These are phyloP conservation scores for Penicillium brasilianum DNA, from an alignment of 2,329 filamentous ascomycete genomes.

Conservation along the genomic window DNA sequence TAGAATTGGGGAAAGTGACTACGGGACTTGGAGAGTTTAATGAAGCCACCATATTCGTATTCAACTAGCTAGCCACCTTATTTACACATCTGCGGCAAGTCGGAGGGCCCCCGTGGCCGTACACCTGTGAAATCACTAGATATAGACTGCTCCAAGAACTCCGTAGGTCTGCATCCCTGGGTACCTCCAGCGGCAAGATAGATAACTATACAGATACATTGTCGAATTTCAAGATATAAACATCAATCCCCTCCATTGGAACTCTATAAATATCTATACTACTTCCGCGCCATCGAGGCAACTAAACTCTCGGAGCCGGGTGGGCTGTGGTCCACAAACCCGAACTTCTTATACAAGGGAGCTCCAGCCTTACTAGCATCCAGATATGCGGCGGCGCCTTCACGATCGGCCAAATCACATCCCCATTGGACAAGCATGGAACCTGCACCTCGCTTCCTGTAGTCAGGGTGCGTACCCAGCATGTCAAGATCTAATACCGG, in stretches of 20 bases:
- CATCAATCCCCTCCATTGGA: background rate
- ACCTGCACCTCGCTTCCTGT: constrained; percentile 49
- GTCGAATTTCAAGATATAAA: too few relatives aligned
- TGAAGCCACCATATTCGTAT: background rate
- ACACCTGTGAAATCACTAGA: too few relatives aligned
- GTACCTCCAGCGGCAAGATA: background rate
- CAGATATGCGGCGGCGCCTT: constrained; percentile 44
- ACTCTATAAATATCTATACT: background rate
- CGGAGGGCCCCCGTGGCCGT: too few relatives aligned
- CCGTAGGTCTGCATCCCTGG: background rate
- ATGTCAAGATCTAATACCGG: constrained; percentile 41
- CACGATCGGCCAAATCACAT: constrained; percentile 43
- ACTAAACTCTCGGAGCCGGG: constrained; percentile 3
- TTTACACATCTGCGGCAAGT: background rate
- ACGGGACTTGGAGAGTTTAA: background rate
- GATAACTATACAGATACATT: background rate
- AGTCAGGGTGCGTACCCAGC: constrained; percentile 50
- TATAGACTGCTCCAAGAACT: background rate
- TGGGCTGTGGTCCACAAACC: constrained; percentile 43
- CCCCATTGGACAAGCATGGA: constrained; percentile 47
- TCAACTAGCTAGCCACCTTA: background rate
- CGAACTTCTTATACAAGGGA: constrained; percentile 46
- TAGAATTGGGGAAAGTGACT: background rate
- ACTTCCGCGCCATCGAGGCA: constrained; percentile 20
- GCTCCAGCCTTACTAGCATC: constrained; percentile 45